phyloP scores from a whole-genome alignment of 1,284 basidiomycete species.

The Sporisorium iseilematis-ciliati region DNA sequence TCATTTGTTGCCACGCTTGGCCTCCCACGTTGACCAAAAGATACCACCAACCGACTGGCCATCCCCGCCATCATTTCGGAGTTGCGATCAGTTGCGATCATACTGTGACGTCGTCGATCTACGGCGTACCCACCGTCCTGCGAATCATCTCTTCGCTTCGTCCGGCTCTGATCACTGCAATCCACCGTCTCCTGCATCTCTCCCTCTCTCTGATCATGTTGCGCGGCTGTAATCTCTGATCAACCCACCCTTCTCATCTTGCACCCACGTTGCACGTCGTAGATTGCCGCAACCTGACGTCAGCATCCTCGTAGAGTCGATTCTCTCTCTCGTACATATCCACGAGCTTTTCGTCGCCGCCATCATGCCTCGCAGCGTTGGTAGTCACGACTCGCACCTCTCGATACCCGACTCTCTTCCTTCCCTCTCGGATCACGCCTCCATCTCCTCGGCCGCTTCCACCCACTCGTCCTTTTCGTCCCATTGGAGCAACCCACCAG shows the following conservation, averaged over 20 bases:
- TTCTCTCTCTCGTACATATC: background rate
- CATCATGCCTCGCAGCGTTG: slow-evolving; percentile 29
- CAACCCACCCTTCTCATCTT: background rate
- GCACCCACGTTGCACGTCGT: background rate
- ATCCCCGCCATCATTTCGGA: background rate
- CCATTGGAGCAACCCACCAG: slow-evolving; percentile 14
- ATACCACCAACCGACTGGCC: background rate
- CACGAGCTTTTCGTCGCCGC: background rate
- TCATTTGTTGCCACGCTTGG: background rate
- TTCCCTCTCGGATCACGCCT: slow-evolving; percentile 25
- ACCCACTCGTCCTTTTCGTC: slow-evolving; percentile 20
- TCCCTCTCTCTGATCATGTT: background rate
- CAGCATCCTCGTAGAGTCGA: background rate
- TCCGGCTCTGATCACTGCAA: background rate
- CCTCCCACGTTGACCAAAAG: background rate
- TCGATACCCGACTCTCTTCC: slow-evolving; percentile 30
- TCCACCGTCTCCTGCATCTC: background rate
- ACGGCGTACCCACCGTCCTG: background rate
- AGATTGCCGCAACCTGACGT: slow-evolving; percentile 4
- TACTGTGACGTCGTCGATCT: too few species aligned
- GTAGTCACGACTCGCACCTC: slow-evolving; percentile 27
- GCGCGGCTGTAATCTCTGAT: slow-evolving; percentile 2
- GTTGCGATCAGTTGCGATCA: background rate
- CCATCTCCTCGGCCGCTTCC: slow-evolving; percentile 19
- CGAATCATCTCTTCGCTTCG: background rate